Percentiles rank a stretch among this genome's conserved stretches.
Evolutionary conservation across 148 eudicot genomes (phyloP).

Genomic region (Rheum nobile): DNA sequence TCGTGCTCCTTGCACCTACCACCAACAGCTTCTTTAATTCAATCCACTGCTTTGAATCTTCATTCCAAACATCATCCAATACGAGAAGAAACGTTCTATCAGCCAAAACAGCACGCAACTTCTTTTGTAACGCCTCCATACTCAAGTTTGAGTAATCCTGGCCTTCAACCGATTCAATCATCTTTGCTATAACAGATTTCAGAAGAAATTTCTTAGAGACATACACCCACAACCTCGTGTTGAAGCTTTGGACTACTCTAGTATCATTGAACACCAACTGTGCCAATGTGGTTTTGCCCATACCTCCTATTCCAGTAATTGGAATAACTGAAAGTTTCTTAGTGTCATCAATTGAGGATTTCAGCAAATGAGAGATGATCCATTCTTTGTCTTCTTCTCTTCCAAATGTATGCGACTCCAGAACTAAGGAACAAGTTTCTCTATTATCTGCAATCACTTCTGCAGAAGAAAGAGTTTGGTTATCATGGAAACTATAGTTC

Average conservation of each 20-base stretch:
- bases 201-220: conserved; percentile 4
- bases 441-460: neutral
- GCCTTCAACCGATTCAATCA: neutral
- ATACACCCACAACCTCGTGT: neutral
- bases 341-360: neutral
- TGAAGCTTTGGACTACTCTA: neutral
- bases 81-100: neutral
- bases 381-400: neutral
- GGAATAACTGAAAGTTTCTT: neutral
- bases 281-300: neutral
- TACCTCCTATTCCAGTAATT: conserved; percentile 1
- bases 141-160: conserved; percentile 1
- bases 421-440: neutral
- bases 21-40: neutral
- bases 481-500: neutral
- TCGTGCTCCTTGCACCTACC: conserved; percentile 6
- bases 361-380: conserved; percentile 2
- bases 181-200: neutral
- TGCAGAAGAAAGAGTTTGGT: neutral
- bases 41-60: conserved; percentile 2
- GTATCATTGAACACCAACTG: conserved; percentile 1
- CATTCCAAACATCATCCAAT: conserved; percentile 4
- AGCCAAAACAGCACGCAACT: conserved; percentile 3
- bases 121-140: conserved; percentile 1
- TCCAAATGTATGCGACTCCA: neutral